Evolutionary conservation across 2,329 filamentous ascomycete genomes (phyloP), one percentile per base, ranked within the genome.

Genomic region (Aspergillus quadrilineatus): DNA sequence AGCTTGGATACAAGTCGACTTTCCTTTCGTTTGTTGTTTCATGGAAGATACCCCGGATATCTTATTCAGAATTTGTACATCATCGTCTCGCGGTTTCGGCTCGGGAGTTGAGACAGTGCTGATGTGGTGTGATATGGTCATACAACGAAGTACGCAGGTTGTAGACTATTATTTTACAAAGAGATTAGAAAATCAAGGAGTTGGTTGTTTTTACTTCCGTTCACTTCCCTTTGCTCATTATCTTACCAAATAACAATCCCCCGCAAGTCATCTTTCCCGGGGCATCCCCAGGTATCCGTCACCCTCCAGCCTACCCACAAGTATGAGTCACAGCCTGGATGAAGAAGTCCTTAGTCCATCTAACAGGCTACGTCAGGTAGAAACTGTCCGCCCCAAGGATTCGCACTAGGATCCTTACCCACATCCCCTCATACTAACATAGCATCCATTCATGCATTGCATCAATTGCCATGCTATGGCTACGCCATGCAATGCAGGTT

Each of bases 21-120:
- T 49, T 39, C 37, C 28, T 46, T 36, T 15, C 14, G 32, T 47
- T 53, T 34, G 39, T 36, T 41, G 34, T 30, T 53, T 53, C 26
- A 22, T 32, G 6, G 37, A 50, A 51, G 32, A 47, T 53, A 53
- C 50, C 50, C 39, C 14, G 32, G 58, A 60, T 60, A 56, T 50
- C 56, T 44, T 37, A n/a, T 47, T 32, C 32, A 47, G 22, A n/a
- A 37, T 51, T 57, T 57, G 51, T 50, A 56, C 53, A 41, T 17
- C 57, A 52, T 59, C 44, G 26, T 55, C 53, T 36, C 44, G 36
- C 7, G 22, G 15, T 32, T 32, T 36, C 34, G 12, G 44, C 22
- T 17, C 26, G 28, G 34, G 30, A 44, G 50, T 17, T 52, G 39
- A 47, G 30, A 46, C 22, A 22, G 22, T 22, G 22, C 22, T 47